Evolutionary conservation across 192 early-diverging fungal species (phyloP), one percentile per base, ranked within the genome.

Genomic region (Mortierella hygrophila): DNA sequence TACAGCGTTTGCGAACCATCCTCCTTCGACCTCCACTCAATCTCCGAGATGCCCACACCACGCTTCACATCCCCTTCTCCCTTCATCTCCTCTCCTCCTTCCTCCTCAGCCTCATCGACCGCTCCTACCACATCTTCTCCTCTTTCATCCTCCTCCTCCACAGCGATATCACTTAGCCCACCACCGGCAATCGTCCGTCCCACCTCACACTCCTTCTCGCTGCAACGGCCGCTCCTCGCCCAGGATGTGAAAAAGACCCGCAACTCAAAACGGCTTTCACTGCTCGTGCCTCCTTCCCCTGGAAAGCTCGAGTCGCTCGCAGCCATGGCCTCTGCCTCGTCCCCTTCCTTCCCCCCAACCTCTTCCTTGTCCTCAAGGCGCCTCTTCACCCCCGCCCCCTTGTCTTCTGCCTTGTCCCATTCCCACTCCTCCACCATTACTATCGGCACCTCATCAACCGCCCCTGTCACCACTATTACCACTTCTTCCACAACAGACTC

Each of bases 261-360:
- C 44, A 86, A 86, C 70, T 74, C 84, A 18, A 86, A 86, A 70
- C 78, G 79, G 35, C 65, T 86, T 37, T 86, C 84, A 26, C 75
- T 86, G 10, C 35, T 86, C 6, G 84, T 86, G 0, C 78, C 84
- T 38, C 84, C 84, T 65, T 81, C 84, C 37, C 84, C 84, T 32
- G 84, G 84, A 52, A 80, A 80, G 49, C 41, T 81, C n/a, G 78
- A 80, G 49, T 69, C 71, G 46, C 32, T 85, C 37, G 83, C 78
- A 11, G 65, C 83, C 11, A 76, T 80, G 32, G 71, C 83, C 3
- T 68, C 83, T 68, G 38, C 44, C 76, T n/a, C 47, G 63, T 37
- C 68, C 40, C 72, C 75, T 11, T 72, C 72, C 68, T 71, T 73
- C 35, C 65, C 78, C 10, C 70, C 83, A 32, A 68, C 79, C 3